Base-by-base conservation (phyloP, 192 early-diverging fungal genomes). In the Coemansia sp. region DNA sequence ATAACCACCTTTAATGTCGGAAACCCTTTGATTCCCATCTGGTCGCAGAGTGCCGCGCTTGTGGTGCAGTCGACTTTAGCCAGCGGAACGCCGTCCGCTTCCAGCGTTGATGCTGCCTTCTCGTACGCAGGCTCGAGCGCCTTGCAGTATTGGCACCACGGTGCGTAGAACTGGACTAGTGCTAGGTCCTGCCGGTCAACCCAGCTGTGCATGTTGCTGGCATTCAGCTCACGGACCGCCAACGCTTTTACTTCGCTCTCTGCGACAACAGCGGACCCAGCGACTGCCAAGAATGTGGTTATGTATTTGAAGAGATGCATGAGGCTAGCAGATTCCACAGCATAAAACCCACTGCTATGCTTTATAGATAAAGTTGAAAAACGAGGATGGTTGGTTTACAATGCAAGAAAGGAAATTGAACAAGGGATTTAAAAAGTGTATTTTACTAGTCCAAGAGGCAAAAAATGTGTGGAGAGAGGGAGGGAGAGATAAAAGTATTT, bases 1-100 rank as follows among this genome's bases (percentile, higher is more conserved):
- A 67, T 73, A 81, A 97, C 91, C 11, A 98, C 87, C 82, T 95
- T 98, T 61, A 97, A 72, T 41, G 95, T 98, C 33, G 96, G 96
- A 85, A 91, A 98, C 43, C 95, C 97, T 64, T 83, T 60, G 53
- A 99, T 83, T 16, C 87, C 89, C 53, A 91, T 75, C 49, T 92
- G 87, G 44, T 88, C 84, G 83, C 97, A 99, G 41, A 95, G 66
- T 18, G 86, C 86, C 30, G 84, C 73, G 66, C 97, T 90, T n/a
- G 83, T 86, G 5, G 93, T 95, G 87, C 97, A 99, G 84, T 99
- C 96, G 12, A 99, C 94, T 80, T 98, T 96, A 74, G 94, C 96
- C 64, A 99, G 68, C 39, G 87, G 84, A 64, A 96, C 88, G 20
- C 77, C 81, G 51, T 85, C 77, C 23, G 83, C 67, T 85, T 95